These are phyloP conservation scores for Biscutella laevigata DNA, from an alignment of 441 rosid species.

Conservation along the genomic window DNA sequence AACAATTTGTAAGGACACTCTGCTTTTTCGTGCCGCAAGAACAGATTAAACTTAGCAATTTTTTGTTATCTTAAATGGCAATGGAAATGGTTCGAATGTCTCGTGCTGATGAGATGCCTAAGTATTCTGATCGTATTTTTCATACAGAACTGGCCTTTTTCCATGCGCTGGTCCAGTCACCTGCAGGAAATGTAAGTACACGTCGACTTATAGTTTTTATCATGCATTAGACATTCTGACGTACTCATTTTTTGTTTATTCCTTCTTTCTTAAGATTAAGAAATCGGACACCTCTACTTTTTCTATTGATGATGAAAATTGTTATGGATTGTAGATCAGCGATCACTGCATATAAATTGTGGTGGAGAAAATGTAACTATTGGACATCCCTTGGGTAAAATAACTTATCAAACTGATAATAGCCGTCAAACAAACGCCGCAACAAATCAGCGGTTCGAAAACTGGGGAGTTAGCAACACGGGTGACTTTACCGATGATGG, in stretches of 20 bases:
- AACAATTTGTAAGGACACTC: conserved; percentile 31
- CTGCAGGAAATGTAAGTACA: conserved; percentile 28
- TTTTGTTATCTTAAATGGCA: neutral
- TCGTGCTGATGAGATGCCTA: neutral
- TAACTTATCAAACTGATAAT: conserved; percentile 48
- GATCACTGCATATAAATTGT: conserved; percentile 44
- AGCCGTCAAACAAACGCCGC: conserved; percentile 23
- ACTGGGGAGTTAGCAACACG: conserved; percentile 59
- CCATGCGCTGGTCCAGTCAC: conserved; percentile 40
- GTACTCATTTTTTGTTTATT: neutral
- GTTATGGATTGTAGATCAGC: conserved; percentile 32
- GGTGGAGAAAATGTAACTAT: conserved; percentile 41
- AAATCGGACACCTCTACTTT: neutral
- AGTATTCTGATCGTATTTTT: neutral
- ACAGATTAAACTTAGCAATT: neutral
- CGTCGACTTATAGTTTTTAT: neutral
- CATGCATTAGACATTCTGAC: neutral
- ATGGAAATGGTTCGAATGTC: neutral
- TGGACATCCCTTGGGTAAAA: conserved; percentile 24
- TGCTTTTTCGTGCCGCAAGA: neutral
- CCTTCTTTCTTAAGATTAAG: neutral
- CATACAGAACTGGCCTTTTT: conserved; percentile 32
- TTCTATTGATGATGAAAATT: neutral
- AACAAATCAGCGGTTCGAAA: conserved; percentile 24
- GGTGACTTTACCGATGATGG: conserved; percentile 49